Base-by-base conservation (phyloP, 345 rosid genomes). In the Ricinus communis region DNA sequence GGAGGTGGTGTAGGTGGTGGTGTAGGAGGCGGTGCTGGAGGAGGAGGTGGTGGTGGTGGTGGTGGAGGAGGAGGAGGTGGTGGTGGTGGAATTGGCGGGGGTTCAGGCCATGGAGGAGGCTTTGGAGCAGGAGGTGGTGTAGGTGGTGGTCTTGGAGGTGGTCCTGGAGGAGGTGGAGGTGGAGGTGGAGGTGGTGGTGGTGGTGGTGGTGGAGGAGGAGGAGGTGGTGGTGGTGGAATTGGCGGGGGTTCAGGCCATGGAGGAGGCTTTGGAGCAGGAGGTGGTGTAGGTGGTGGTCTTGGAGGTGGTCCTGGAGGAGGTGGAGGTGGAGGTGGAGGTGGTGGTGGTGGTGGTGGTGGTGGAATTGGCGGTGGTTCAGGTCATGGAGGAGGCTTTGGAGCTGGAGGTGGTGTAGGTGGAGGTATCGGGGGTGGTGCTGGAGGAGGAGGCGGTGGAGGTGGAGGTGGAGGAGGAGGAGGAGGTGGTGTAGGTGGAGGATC, bases 1-100 rank as follows among this genome's bases (percentile, higher is more conserved):
- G 87, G 86, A 0, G 84, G 64, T 1, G 82, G 82, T 0, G 84
- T 77, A 0, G 85, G 87, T 2, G 91, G 88, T 21, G 88, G 85
- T 0, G 74, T 80, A 2, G 85, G 88, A 52, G 76, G 38, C 45
- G 85, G 82, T 0, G 85, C 85, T 3, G 88, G 87, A 75, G 88
- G 87, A 73, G 52, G 71, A 38, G 62, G 36, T 1, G 74, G 59
- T 6, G 33, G 25, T 33, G 74, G 74, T 1, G 74, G 36, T 21
- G 68, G 67, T 0, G 51, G 28, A 3, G 67, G 68, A 5, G 43
- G 30, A 0, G 75, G 75, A 27, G 69, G 69, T 6, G 54, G 28
- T 9, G 75, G 75, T 2, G 62, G 69, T 11, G 62, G 68, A 8
- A 53, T 21, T 62, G 75, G 69, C 0, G 69, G 62, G 3, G 62